phyloP scores from a whole-genome alignment of 257 asterid genomes.

The Sherardia arvensis region DNA sequence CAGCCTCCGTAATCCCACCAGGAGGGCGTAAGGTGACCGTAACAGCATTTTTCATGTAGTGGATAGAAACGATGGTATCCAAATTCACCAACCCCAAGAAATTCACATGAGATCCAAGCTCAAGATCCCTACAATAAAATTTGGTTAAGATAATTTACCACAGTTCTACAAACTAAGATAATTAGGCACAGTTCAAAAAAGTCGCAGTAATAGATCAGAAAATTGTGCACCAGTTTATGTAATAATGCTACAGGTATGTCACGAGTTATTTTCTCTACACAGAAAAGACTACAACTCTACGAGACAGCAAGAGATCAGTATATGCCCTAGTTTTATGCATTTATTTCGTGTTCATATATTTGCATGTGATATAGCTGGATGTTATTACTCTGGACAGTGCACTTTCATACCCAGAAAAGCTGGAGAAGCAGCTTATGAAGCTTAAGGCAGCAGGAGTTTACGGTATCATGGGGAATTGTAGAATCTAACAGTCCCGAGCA shows the following conservation, averaged over 20 bases:
- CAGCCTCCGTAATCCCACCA: no score
- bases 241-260: constrained; percentile 65
- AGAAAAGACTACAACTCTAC: not conserved
- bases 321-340: no score
- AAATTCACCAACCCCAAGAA: no score
- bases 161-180: no score
- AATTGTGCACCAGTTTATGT: constrained; percentile 65
- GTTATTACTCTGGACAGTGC: constrained; percentile 48
- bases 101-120: no score
- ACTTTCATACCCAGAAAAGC: constrained; percentile 29
- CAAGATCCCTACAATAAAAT: no score
- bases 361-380: constrained; percentile 41
- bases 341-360: not conserved
- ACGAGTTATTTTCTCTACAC: not conserved
- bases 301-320: not conserved
- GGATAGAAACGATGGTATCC: no score
- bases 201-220: constrained; percentile 14
- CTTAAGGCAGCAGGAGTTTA: constrained; percentile 54
- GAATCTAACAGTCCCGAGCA: constrained; percentile 52
- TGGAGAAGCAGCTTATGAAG: constrained; percentile 50
- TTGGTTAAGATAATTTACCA: no score
- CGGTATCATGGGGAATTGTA: constrained; percentile 78
- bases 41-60: no score
- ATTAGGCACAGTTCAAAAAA: constrained; percentile 14
- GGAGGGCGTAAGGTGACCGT: no score